Evolutionary conservation across 2,329 filamentous ascomycete species (phyloP), one percentile per base, ranked within the genome.

Genomic region (Calonectria ilicicola): DNA sequence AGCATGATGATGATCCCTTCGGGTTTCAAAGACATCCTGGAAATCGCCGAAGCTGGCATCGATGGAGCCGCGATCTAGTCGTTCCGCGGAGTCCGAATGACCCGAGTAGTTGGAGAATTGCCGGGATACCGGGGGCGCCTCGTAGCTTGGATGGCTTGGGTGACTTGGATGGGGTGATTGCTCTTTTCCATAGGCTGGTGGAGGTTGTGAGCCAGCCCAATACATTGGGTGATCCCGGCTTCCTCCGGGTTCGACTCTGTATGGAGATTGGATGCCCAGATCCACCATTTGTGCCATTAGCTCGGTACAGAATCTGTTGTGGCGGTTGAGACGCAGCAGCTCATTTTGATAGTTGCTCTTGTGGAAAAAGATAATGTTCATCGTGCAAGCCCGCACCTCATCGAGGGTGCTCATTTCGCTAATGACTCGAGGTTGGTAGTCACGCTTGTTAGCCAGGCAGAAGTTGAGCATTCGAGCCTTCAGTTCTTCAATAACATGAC

Each of bases 311-410:
- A 98, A 98, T 82, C 96, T 97, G 88, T 98, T 98, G 79, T 97
- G 94, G 21, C 96, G 91, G 78, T 94, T 94, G 2, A 98, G 90
- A 85, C 96, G 95, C 27, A 98, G 88, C 53, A 97, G 88, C 82
- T 98, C 96, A 81, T 98, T 98, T 82, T 98, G 96, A 91, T 94
- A 98, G 83, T 96, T 98, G 72, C 93, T 95, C 84, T 98, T 98
- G 89, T 98, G 98, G 87, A 98, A 98, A 87, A 98, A 98, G 80
- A 98, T 93, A 69, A 98, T 92, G 83, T 98, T 98, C 80, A 98
- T 89, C 5, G 92, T 95, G 80, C 98, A 93, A 7, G 93, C 94
- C 81, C 96, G 95, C 42, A 95, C 94, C 78, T 98, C 93, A 27
- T 93, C 91, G 65, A 98, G 92, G 10, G 92, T 91, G 27, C 91